Evolutionary conservation across 2,329 filamentous ascomycete species (phyloP).

Genomic region (Monilinia polystroma): DNA sequence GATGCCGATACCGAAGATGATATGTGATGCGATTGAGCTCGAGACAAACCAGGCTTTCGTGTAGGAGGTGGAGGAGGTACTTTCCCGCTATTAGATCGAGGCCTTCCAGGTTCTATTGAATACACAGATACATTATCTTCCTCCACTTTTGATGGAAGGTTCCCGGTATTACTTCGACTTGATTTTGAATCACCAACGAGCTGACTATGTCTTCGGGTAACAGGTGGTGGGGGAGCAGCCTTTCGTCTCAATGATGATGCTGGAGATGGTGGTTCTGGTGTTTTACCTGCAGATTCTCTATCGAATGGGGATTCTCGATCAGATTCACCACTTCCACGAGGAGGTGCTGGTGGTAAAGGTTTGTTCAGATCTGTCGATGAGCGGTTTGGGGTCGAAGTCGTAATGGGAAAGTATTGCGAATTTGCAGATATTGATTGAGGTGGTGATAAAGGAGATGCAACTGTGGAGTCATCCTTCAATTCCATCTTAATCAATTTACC

Average conservation of each 20-base stretch:
- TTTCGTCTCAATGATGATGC: constrained; percentile 39
- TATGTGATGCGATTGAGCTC: constrained; percentile 30
- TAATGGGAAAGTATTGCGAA: constrained; percentile 30
- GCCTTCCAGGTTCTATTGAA: constrained; percentile 26
- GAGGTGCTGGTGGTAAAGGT: constrained; percentile 57
- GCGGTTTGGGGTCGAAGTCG: constrained; percentile 33
- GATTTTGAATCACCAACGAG: constrained; percentile 35
- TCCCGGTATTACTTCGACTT: constrained; percentile 30
- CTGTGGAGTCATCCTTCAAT: constrained; percentile 44
- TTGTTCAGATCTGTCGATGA: constrained; percentile 57
- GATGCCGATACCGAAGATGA: constrained; percentile 37
- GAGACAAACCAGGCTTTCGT: constrained; percentile 34
- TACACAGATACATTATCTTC: constrained; percentile 32
- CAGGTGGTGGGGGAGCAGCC: constrained; percentile 45
- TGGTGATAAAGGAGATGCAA: constrained; percentile 38
- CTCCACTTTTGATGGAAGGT: constrained; percentile 36
- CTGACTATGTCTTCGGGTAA: constrained; percentile 41
- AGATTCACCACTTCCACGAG: constrained; percentile 46
- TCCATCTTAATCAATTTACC: constrained; percentile 67
- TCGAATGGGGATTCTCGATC: constrained; percentile 53
- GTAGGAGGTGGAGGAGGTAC: constrained; percentile 41
- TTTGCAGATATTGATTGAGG: constrained; percentile 29
- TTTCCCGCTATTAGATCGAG: constrained; percentile 29
- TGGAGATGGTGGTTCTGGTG: constrained; percentile 46
- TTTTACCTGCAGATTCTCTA: constrained; percentile 53